Evolutionary conservation across 192 early-diverging fungal genomes (phyloP).

Genomic region (Lobosporangium transversale): DNA sequence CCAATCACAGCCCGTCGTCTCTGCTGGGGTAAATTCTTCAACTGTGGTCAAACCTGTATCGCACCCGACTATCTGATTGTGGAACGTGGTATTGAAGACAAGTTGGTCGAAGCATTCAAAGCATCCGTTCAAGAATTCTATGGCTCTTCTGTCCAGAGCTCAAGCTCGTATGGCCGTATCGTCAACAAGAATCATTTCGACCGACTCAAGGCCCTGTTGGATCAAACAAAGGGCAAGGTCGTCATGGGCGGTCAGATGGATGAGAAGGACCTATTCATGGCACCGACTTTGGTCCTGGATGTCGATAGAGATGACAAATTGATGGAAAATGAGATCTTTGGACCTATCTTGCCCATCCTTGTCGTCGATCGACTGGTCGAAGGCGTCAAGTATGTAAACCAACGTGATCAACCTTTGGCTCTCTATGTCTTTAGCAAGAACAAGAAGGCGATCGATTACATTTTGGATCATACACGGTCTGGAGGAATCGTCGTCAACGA

Average conservation of each 20-base stretch:
- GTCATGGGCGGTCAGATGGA: constrained; percentile 70
- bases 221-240: constrained; percentile 62
- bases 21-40: constrained; percentile 86
- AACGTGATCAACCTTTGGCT: constrained; percentile 78
- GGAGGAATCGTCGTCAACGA: constrained; percentile 88
- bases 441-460: constrained; percentile 64
- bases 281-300: constrained; percentile 82
- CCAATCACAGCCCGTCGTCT: constrained; percentile 75
- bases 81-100: constrained; percentile 57
- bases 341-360: constrained; percentile 89
- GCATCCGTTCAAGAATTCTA: constrained; percentile 57
- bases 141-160: constrained; percentile 51
- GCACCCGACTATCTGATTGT: constrained; percentile 81
- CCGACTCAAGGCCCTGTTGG: constrained; percentile 65
- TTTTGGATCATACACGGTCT: constrained; percentile 76
- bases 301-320: constrained; percentile 71
- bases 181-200: constrained; percentile 70
- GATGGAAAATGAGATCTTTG: constrained; percentile 94
- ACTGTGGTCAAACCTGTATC: constrained; percentile 90
- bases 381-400: constrained; percentile 71
- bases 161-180: constrained; percentile 68
- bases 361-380: constrained; percentile 73
- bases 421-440: constrained; percentile 80
- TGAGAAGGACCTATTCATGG: constrained; percentile 73
- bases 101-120: constrained; percentile 66